Evolutionary conservation across 495 filamentous ascomycete genomes (phyloP).

Genomic region (Penicillium flavigenum): DNA sequence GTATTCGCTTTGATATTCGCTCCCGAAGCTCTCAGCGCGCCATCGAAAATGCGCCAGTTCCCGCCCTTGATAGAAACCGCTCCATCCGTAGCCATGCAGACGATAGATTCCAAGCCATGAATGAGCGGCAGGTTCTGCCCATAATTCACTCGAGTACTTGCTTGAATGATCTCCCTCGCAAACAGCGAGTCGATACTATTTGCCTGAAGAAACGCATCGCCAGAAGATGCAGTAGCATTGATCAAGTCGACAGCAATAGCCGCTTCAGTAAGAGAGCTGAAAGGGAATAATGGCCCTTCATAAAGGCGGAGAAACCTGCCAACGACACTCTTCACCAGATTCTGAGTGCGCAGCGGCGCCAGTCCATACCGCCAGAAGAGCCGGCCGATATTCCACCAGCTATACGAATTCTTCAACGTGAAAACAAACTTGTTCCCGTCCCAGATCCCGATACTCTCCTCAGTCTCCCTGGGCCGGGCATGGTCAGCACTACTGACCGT

Average conservation of each 20-base stretch:
- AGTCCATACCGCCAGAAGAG: slow-evolving; percentile 83
- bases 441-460: slow-evolving; percentile 71
- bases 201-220: slow-evolving; percentile 63
- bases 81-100: slow-evolving; percentile 87
- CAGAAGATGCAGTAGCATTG: slow-evolving; percentile 64
- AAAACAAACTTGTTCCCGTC: slow-evolving; percentile 78
- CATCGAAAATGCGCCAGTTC: slow-evolving; percentile 92
- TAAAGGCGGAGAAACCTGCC: slow-evolving; percentile 80
- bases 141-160: slow-evolving; percentile 93
- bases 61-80: slow-evolving; percentile 78
- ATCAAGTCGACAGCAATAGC: slow-evolving; percentile 65
- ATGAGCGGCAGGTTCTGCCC: slow-evolving; percentile 82
- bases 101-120: slow-evolving; percentile 90
- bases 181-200: slow-evolving; percentile 69
- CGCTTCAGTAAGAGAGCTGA: slow-evolving; percentile 65
- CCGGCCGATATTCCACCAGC: slow-evolving; percentile 79
- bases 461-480: slow-evolving; percentile 37
- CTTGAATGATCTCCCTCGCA: slow-evolving; percentile 82
- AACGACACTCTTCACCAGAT: slow-evolving; percentile 69
- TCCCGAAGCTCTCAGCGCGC: slow-evolving; percentile 66
- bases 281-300: slow-evolving; percentile 78
- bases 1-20: slow-evolving; percentile 68
- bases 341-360: slow-evolving; percentile 70
- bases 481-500: slow-evolving; percentile 36
- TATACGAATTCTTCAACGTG: slow-evolving; percentile 52